Percentiles rank a stretch among this genome's conserved stretches.
These are phyloP conservation scores for Malassezia equina DNA, from an alignment of 1,284 basidiomycete species.

Conservation along the genomic window DNA sequence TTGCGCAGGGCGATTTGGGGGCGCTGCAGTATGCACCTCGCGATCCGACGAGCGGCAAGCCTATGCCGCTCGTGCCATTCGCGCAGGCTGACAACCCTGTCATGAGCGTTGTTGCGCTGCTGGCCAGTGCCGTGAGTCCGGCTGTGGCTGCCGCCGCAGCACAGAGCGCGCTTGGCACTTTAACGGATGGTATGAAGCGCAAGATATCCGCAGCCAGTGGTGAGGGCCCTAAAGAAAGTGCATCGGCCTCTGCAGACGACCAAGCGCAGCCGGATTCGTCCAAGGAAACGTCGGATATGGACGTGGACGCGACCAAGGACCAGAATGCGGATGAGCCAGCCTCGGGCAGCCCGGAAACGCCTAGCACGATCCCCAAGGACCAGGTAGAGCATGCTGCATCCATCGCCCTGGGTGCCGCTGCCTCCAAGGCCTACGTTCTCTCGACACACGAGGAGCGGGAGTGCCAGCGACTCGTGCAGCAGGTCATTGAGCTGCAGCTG, in stretches of 20 bases:
- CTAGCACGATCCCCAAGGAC: constrained; percentile 23
- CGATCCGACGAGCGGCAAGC: constrained; percentile 21
- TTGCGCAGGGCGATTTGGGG: constrained; percentile 55
- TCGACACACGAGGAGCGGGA: constrained; percentile 75
- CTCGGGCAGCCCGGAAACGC: neutral
- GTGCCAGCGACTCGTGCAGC: constrained; percentile 68
- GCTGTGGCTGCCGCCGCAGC: constrained; percentile 87
- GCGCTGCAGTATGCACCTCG: constrained; percentile 58
- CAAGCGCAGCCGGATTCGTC: neutral
- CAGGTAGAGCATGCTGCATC: constrained; percentile 41
- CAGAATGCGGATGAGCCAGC: constrained; percentile 15
- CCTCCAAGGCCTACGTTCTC: constrained; percentile 70
- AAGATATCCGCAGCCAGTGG: constrained; percentile 20
- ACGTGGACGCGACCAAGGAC: constrained; percentile 45
- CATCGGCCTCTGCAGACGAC: neutral
- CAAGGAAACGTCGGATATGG: constrained; percentile 51
- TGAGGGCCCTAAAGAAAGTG: constrained; percentile 1
- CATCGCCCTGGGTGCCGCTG: constrained; percentile 65
- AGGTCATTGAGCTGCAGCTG: constrained; percentile 79
- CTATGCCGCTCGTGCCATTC: constrained; percentile 57
- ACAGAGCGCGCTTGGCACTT: constrained; percentile 67
- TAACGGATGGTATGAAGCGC: constrained; percentile 37
- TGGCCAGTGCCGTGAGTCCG: constrained; percentile 82
- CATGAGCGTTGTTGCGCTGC: constrained; percentile 94
- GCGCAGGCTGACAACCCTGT: constrained; percentile 93